Base-by-base conservation (phyloP, 495 filamentous ascomycete genomes). In the Hyaloscypha hepaticicola region DNA sequence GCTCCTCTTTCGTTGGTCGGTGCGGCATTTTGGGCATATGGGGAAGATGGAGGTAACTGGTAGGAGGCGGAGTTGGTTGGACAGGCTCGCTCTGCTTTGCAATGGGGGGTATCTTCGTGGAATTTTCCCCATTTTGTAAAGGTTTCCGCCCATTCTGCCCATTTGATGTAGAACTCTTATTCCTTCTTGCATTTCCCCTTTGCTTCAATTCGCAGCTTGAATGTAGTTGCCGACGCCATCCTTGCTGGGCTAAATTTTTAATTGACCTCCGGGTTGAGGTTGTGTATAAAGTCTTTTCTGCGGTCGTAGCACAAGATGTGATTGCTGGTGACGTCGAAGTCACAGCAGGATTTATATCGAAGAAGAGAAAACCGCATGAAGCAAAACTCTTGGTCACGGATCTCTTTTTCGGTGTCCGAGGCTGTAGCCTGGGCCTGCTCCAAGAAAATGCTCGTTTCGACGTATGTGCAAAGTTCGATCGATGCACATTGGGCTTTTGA, bases 1-100 rank as follows among this genome's bases (percentile, higher is more conserved):
- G 84, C 76, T 99, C 94, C 73, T 96, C 93, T 70, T 96, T 97
- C 29, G 89, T 94, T 12, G 95, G 94, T 38, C 92, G 82, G 76
- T 97, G 93, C 24, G 90, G 84, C 72, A 93, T 84, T 58, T 82
- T 77, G 19, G 85, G 86, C 41, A 73, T 45, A 63, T 85, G 78
- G 26, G 85, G 85, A 55, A 93, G 78, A 69, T 72, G 63, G 3
- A 72, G 56, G 27, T 72, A 72, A 21, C 64, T 49, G 31, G 55
- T 60, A 25, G 69, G 55, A 11, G 62, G 27, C 16, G 52, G 50
- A 49, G 41, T 19, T 8, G 25, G 16, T 29, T 60, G 48, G 16
- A 31, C 2, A 6, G 62, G 16, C 33, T 64, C 64, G 7, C 21
- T n/a, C 33, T 64, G 22, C 29, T 72, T 62, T 16, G 66, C 12